phyloP scores from a whole-genome alignment of 345 rosid genomes.

The Draba incana region DNA sequence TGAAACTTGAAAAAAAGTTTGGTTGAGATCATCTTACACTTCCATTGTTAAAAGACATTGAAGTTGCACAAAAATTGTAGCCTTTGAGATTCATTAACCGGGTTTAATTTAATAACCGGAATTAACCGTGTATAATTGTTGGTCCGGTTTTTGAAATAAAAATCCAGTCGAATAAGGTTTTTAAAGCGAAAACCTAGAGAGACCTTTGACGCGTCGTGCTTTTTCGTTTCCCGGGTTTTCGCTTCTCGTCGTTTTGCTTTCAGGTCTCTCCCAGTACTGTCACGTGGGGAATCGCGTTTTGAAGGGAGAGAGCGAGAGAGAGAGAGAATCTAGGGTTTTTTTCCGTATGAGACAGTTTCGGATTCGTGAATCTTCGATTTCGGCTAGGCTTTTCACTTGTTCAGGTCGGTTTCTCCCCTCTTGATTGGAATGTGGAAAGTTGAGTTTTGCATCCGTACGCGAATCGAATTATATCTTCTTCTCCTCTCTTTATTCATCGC shows the following conservation, averaged over 20 bases:
- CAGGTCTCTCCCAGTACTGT: background rate
- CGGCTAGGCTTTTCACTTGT: conserved; percentile 5
- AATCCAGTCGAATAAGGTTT: background rate
- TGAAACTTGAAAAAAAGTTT: background rate
- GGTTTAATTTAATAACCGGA: background rate
- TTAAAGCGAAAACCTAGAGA: background rate
- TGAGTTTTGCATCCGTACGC: background rate
- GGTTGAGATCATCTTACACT: too few species aligned
- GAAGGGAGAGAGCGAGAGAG: background rate
- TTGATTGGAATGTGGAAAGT: conserved; percentile 15
- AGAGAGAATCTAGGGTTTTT: conserved; percentile 30
- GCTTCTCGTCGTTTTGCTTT: conserved; percentile 24
- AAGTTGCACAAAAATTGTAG: too few species aligned
- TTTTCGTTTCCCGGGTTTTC: conserved; percentile 41
- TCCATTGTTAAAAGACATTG: too few species aligned
- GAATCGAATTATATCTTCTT: background rate
- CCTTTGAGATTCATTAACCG: background rate
- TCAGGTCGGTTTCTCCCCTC: conserved; percentile 23
- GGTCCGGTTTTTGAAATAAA: background rate
- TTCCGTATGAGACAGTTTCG: background rate
- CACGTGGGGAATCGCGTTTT: background rate
- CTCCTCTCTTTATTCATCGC: background rate
- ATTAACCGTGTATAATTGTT: background rate
- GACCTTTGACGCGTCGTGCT: background rate
- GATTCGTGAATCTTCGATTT: conserved; percentile 9